Evolutionary conservation across 306 rosid species (phyloP), one percentile per base, ranked within the genome.

Genomic region (Boehmeria nivea): DNA sequence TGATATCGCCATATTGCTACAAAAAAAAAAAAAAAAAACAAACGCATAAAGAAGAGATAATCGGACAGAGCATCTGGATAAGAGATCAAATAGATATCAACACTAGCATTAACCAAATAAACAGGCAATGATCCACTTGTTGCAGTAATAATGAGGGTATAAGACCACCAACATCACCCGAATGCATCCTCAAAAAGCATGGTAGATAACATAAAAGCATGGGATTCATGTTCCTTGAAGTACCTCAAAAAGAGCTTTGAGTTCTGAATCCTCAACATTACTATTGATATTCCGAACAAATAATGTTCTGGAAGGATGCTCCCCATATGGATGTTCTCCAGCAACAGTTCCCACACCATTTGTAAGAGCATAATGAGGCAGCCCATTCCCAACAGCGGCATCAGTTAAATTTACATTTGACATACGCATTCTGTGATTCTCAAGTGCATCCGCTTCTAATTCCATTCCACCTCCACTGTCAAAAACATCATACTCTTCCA

Each of bases 241-340:
- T 71, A 88, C 96, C 96, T 88, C 96, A 76, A 88, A 88, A 66
- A 82, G 85, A 7, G 76, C 61, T 59, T 59, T 85, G 63, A 88
- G 75, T 74, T 88, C 96, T n/a, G 87, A 75, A 73, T 88, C 96
- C 72, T 88, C 96, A 4, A 84, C 96, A 58, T 79, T 88, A 77
- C 94, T 84, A 63, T 88, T 88, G 71, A 88, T 88, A 77, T 88
- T 88, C 22, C 96, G 85, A 69, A 88, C 96, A 74, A 88, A 88
- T 58, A 88, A 70, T 45, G 96, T 88, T 71, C 96, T 86, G 36
- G 96, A 88, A 71, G 96, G 96, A 83, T 84, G 96, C 77, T 88
- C 94, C 14, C 96, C 96, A 67, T 82, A 88, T 20, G 94, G 96
- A 78, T 88, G 96, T 76, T 88, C 96, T 53, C 96, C 96, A 17